Evolutionary conservation across 1,284 basidiomycete genomes (phyloP).

Genomic region (Cronartium ribicola): DNA sequence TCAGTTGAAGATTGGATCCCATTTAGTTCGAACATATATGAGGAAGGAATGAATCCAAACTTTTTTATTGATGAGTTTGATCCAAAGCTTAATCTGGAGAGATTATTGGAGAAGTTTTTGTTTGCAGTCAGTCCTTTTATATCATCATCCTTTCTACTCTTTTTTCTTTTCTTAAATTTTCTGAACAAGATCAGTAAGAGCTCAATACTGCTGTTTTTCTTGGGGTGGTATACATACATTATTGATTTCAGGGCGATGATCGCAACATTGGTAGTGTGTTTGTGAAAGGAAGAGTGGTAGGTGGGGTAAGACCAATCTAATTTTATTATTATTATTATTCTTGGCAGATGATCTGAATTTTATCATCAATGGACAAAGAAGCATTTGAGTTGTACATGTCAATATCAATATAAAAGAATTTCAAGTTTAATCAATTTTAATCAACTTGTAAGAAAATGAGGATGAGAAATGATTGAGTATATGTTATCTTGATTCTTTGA

Average conservation of each 20-base stretch:
- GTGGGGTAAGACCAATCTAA: slow-evolving; percentile 56
- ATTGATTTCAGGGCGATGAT: slow-evolving; percentile 59
- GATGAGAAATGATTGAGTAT: no score
- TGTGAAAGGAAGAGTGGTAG: slow-evolving; percentile 73
- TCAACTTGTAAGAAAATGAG: no score
- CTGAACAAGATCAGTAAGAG: slow-evolving; percentile 52
- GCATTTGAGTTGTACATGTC: no score
- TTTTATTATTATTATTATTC: no score
- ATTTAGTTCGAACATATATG: slow-evolving; percentile 8
- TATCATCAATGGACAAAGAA: no score
- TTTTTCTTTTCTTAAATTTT: slow-evolving; percentile 61
- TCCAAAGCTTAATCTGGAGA: slow-evolving; percentile 55
- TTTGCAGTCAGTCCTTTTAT: slow-evolving; percentile 47
- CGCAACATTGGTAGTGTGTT: slow-evolving; percentile 79
- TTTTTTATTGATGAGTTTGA: slow-evolving; percentile 46
- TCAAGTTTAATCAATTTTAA: no score
- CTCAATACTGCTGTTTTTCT: neutral
- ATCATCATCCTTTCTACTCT: slow-evolving; percentile 44
- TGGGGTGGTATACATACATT: neutral
- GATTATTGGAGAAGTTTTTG: slow-evolving; percentile 49
- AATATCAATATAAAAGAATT: no score
- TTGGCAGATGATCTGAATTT: no score
- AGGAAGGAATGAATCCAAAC: slow-evolving; percentile 13
- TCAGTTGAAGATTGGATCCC: slow-evolving; percentile 38
- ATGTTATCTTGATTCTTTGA: no score